These are phyloP conservation scores for Parafenestella ontariensis DNA, from an alignment of 2,329 filamentous ascomycete species.

Conservation along the genomic window DNA sequence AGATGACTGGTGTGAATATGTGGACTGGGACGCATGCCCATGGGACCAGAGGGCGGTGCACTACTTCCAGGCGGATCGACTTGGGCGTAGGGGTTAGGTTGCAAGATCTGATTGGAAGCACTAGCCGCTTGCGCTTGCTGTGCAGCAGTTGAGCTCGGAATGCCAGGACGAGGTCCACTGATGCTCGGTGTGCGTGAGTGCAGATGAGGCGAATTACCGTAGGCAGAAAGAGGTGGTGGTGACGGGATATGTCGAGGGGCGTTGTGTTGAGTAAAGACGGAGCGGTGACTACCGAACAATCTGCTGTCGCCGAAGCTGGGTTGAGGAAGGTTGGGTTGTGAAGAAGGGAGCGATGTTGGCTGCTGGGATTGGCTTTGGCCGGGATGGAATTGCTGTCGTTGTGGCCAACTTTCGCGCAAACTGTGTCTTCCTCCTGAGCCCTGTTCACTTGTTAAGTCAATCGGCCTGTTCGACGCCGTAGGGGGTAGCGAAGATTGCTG, in stretches of 20 bases:
- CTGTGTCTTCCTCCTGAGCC: conserved; percentile 20
- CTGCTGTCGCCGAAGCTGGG: conserved; percentile 30
- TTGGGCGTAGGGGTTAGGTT: conserved; percentile 48
- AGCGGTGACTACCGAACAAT: conserved; percentile 36
- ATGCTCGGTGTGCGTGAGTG: conserved; percentile 46
- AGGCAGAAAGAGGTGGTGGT: conserved; percentile 39
- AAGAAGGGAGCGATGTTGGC: conserved; percentile 30
- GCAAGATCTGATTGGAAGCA: conserved; percentile 38
- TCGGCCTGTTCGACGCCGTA: conserved; percentile 29
- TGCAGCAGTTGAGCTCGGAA: conserved; percentile 27
- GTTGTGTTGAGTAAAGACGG: conserved; percentile 45
- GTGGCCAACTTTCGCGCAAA: conserved; percentile 41
- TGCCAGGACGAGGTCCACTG: conserved; percentile 36
- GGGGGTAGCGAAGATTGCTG: conserved; percentile 34
- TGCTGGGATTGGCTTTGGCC: conserved; percentile 38
- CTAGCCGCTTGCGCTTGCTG: conserved; percentile 28
- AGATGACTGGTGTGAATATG: conserved; percentile 41
- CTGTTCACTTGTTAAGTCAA: conserved; percentile 44
- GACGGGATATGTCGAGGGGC: conserved; percentile 41
- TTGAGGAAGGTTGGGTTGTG: conserved; percentile 37
- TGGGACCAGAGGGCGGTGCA: conserved; percentile 37
- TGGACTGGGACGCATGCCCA: conserved; percentile 48
- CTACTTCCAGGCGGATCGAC: conserved; percentile 43
- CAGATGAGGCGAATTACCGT: conserved; percentile 42
- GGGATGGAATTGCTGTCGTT: conserved; percentile 35